Evolutionary conservation across 176 grass and related monocot species (phyloP), one percentile per base, ranked within the genome.

Genomic region (Bothriochloa decipiens): DNA sequence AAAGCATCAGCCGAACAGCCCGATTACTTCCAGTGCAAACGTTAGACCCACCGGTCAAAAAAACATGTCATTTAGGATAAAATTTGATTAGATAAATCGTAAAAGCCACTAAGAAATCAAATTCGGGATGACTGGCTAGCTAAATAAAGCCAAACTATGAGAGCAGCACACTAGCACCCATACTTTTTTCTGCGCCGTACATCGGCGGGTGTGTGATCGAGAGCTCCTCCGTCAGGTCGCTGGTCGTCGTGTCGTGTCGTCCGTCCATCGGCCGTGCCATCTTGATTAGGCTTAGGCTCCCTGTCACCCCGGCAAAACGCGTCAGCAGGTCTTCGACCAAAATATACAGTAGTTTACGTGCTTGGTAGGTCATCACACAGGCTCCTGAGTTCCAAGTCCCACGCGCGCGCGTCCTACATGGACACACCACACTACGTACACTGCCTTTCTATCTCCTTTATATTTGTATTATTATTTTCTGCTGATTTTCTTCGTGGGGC

Each of bases 261-360:
- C 5, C 35, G 35, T 36, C 35, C 35, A 36, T 36, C 50, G 4
- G 49, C 63, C 49, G 13, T 65, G 55, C 11, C 2, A 36, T 72
- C 75, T 16, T 11, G 32, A 53, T 28, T 20, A 55, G 67, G 84
- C 60, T 28, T 20, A 55, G 67, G 84, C 60, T n/a, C 45, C 17
- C 26, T 74, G 42, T 78, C 32, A 18, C 61, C 17, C 70, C 46
- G 47, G 71, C 71, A 76, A 87, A 76, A 82, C 85, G 85, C 71
- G 85, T 82, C 60, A 5, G 9, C 11, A 58, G 78, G 47, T 35
- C 65, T 23, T 42, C 18, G 65, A 70, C 39, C 65, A 25, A 17
- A 23, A 27, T 6, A 8, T 46, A 46, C 11, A 46, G 43, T 17
- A 35, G 36, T 50, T 28, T 75, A 27, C 85, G 46, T 46, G 78